Percentiles rank a stretch among this genome's conserved stretches.
phyloP scores from a whole-genome alignment of 2,329 filamentous ascomycete species.

The Phaeoacremonium minimum region DNA sequence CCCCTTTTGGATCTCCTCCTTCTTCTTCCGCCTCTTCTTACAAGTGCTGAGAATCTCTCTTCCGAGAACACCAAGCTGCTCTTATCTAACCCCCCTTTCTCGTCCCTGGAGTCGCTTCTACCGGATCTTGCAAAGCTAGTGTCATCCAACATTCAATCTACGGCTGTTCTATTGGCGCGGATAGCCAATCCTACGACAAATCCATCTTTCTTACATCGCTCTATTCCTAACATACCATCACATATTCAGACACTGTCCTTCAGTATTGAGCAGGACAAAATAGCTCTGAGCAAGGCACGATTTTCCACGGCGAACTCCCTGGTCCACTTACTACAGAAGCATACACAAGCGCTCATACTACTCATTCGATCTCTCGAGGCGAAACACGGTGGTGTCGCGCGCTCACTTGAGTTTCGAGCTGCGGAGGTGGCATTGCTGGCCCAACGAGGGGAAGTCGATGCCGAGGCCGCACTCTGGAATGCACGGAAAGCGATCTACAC shows the following conservation, averaged over 20 bases:
- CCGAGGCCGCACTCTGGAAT: slow-evolving; percentile 24
- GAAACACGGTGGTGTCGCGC: slow-evolving; percentile 49
- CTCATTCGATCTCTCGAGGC: slow-evolving; percentile 48
- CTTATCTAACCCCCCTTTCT: slow-evolving; percentile 45
- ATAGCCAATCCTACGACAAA: slow-evolving; percentile 45
- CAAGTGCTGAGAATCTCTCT: slow-evolving; percentile 29
- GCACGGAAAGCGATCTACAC: slow-evolving; percentile 38
- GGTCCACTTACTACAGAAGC: slow-evolving; percentile 30
- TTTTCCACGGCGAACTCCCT: slow-evolving; percentile 31
- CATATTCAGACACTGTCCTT: slow-evolving; percentile 31
- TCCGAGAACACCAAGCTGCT: slow-evolving; percentile 34
- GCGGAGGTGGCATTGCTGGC: slow-evolving; percentile 38
- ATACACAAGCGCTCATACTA: slow-evolving; percentile 31
- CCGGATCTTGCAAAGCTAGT: slow-evolving; percentile 41
- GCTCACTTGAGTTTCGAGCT: slow-evolving; percentile 47
- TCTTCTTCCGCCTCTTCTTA: slow-evolving; percentile 47
- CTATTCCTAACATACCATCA: slow-evolving; percentile 42
- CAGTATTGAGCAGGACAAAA: slow-evolving; percentile 21
- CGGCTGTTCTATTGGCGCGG: slow-evolving; percentile 43
- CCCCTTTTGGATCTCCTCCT: slow-evolving; percentile 50
- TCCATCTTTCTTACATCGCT: slow-evolving; percentile 54
- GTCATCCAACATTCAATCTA: slow-evolving; percentile 42
- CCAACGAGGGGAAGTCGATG: slow-evolving; percentile 32
- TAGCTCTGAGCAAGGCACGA: slow-evolving; percentile 31
- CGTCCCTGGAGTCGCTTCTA: slow-evolving; percentile 40